Conservation (phyloP, 176 grass and related monocot genomes). For the Bromus sterilis region DNA sequence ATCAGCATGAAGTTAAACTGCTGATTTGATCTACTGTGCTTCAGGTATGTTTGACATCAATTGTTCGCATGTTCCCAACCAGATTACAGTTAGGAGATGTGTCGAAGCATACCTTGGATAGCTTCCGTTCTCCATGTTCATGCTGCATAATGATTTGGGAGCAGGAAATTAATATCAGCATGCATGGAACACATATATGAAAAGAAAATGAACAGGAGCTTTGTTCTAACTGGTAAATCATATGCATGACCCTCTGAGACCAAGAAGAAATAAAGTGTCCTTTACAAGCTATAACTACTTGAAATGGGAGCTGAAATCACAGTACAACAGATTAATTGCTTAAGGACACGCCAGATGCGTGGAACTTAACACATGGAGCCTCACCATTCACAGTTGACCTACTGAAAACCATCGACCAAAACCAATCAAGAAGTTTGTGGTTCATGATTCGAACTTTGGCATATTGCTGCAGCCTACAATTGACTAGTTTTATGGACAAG, state of each 20-base stretch:
- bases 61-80: background rate
- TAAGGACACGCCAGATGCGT: background rate
- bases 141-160: slow-evolving; percentile 38
- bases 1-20: background rate
- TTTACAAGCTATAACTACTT: background rate
- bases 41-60: background rate
- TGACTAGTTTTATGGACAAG: too few relatives aligned
- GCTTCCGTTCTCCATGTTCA: slow-evolving; percentile 45
- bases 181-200: background rate
- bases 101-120: slow-evolving; percentile 63
- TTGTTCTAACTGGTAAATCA: background rate
- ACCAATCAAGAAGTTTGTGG: background rate
- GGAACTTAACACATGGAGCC: background rate
- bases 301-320: background rate
- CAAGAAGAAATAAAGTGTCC: background rate
- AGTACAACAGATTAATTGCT: background rate
- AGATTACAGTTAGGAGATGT: slow-evolving; percentile 1
- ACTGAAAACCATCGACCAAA: background rate
- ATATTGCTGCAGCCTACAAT: too few relatives aligned
- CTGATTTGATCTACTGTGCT: background rate
- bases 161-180: slow-evolving; percentile 30
- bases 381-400: background rate
- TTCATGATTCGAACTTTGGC: too few relatives aligned
- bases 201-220: background rate
- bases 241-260: background rate